Base-by-base conservation (phyloP, 1,284 basidiomycete genomes). In the Melampsora allii-populina region DNA sequence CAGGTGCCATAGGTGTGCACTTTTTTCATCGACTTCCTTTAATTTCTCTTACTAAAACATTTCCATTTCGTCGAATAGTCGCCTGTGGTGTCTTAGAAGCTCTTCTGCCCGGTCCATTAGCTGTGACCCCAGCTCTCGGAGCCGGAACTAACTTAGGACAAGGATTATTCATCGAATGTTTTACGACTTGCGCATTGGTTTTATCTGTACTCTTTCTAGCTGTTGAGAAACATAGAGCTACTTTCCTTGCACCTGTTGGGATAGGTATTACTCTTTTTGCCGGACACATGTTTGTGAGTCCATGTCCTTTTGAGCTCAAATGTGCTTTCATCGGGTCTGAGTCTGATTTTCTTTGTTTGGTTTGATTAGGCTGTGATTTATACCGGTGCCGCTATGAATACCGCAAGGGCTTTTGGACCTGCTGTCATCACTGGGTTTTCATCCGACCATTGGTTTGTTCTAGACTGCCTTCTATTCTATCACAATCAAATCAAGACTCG, bases 171-270 rank as follows among this genome's bases (percentile, higher is more conserved):
- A 75, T 75, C n/a, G 72, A 75, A 45, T 53, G 61, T 7, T 56
- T 75, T 5, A 36, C 60, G 1, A 75, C 72, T 27, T 66, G 64
- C 33, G 72, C 65, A 31, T 42, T 75, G 27, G 59, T 75, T 14
- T 36, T 75, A 19, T 67, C 48, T 21, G 72, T 75, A 29, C 45
- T 75, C 9, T 75, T 75, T 65, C 24, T 75, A 14, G 72, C 72
- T 21, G 65, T 61, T 39, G 72, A 75, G 45, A 75, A 90, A 82
- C 88, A 89, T 78, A 83, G 84, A 33, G 83, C 85, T 0, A 91
- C 89, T 0, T 88, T 88, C 0, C 86, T 91, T 76, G 89, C 89
- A 21, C 90, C 89, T 2, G 82, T 91, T 76, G 88, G 88, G 2
- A 88, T 91, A 69, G 89, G 89, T 10, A 83, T 88, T 73, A 89